Percentiles rank a stretch among this genome's conserved stretches.
Conservation (phyloP, 2,329 filamentous ascomycete species). For the Nemania bipapillata region DNA sequence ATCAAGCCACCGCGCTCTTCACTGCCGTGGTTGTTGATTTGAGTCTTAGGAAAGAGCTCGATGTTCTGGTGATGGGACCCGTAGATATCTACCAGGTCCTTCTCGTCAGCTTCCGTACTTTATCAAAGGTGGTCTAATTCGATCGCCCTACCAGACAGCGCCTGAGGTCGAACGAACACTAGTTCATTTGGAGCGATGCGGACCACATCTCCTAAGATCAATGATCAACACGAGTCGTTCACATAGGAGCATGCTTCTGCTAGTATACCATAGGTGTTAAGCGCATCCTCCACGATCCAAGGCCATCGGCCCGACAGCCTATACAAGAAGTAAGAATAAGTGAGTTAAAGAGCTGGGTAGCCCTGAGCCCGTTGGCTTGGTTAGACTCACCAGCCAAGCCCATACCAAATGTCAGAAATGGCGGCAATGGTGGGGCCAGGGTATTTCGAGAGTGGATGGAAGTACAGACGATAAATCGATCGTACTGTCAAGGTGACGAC, state of each 20-base stretch:
- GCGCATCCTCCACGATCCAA: conserved; percentile 30
- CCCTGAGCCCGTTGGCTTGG: background rate
- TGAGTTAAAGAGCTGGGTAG: background rate
- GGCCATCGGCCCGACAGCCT: conserved; percentile 38
- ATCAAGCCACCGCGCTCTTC: conserved; percentile 36
- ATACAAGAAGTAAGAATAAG: background rate
- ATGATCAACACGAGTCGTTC: background rate
- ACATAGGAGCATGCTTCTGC: conserved; percentile 1
- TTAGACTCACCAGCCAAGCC: conserved; percentile 32
- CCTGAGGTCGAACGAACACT: conserved; percentile 32
- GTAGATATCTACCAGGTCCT: conserved; percentile 31
- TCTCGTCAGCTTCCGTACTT: background rate
- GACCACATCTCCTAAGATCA: conserved; percentile 34
- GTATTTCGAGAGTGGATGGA: conserved; percentile 37
- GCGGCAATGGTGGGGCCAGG: conserved; percentile 36
- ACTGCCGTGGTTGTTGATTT: conserved; percentile 30
- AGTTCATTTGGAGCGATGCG: conserved; percentile 42
- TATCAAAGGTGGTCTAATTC: background rate
- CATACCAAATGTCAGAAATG: conserved; percentile 40
- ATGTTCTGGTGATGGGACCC: conserved; percentile 23
- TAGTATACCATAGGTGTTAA: conserved; percentile 35
- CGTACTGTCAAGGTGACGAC: background rate
- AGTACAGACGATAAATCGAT: conserved; percentile 33
- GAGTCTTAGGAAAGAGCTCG: conserved; percentile 35
- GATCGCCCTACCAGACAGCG: conserved; percentile 24